Evolutionary conservation across 768 basidiomycete genomes (phyloP).

Genomic region (Xanthoconium stramineum): DNA sequence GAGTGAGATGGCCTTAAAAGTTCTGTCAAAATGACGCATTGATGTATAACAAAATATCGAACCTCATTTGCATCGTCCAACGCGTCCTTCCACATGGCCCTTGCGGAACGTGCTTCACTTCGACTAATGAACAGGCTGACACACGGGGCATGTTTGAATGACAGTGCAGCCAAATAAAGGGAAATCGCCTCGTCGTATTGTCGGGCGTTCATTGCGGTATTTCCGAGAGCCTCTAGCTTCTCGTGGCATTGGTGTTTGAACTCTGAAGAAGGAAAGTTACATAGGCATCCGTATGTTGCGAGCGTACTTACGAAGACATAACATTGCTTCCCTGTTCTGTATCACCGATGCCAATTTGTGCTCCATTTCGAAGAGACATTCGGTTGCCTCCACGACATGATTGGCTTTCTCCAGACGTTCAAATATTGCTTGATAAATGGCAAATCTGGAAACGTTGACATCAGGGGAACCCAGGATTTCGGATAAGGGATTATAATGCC

Average conservation of each 20-base stretch:
- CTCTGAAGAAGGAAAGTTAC: not conserved
- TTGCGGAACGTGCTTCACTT: not conserved
- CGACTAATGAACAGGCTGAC: not conserved
- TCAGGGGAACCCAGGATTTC: too few species aligned
- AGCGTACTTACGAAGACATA: not conserved
- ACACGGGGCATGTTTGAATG: not conserved
- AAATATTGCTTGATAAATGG: not conserved
- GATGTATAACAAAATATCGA: not conserved
- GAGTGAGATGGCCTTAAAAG: not conserved
- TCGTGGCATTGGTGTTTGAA: not conserved
- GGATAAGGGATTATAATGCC: too few species aligned
- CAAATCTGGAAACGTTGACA: not conserved
- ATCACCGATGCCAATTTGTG: not conserved
- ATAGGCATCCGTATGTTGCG: not conserved
- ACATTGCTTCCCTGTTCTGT: not conserved
- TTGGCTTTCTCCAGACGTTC: not conserved
- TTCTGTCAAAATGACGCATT: not conserved
- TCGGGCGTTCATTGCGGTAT: not conserved
- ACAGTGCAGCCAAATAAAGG: not conserved
- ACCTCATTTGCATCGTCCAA: not conserved
- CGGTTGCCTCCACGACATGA: not conserved
- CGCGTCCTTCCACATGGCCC: not conserved
- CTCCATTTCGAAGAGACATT: conserved; percentile 3
- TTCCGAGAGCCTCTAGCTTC: not conserved
- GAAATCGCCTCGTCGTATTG: not conserved